Base-by-base conservation (phyloP, 202 grass and related monocot species). In the Schoenoplectus tabernaemontani region DNA sequence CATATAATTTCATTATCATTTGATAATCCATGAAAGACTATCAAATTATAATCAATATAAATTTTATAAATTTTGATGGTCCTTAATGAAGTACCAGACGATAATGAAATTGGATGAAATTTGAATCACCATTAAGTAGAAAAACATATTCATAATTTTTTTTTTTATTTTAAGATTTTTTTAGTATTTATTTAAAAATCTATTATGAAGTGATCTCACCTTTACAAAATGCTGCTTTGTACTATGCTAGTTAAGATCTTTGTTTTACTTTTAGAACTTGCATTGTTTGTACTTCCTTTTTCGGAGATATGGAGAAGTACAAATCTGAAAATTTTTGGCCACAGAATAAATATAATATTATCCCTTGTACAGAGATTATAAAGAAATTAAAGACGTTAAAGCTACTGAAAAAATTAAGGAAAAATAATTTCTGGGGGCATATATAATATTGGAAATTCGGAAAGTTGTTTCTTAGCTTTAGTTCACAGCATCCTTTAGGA, bases 191-290 rank as follows among this genome's bases (percentile, higher is more conserved):
- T n/a, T n/a, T n/a, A n/a, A n/a, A n/a, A n/a, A n/a, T n/a, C n/a
- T n/a, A n/a, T n/a, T n/a, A n/a, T n/a, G n/a, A n/a, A n/a, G n/a
- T n/a, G n/a, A n/a, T n/a, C n/a, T n/a, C n/a, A n/a, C n/a, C n/a
- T 51, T 53, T 48, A 7, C 26, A 74, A n/a, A 50, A 33, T 53
- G 69, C 3, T 74, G 43, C 23, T 50, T 44, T 69, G 10, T 69
- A 72, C 64, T 2, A 68, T n/a, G 16, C 5, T 72, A 8, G 43
- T 5, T 30, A 54, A 19, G 28, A 36, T 16, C 26, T 74, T 75
- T 75, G 47, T 19, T 75, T 74, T 12, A 33, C 70, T n/a, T n/a
- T n/a, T n/a, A n/a, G n/a, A 56, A 36, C 47, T 75, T 54, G 70
- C 70, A 74, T 74, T 74, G 1, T 75, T 75, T 72, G 3, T 4